Base-by-base conservation (phyloP, 768 basidiomycete genomes). In the Leccinum barrowsii region DNA sequence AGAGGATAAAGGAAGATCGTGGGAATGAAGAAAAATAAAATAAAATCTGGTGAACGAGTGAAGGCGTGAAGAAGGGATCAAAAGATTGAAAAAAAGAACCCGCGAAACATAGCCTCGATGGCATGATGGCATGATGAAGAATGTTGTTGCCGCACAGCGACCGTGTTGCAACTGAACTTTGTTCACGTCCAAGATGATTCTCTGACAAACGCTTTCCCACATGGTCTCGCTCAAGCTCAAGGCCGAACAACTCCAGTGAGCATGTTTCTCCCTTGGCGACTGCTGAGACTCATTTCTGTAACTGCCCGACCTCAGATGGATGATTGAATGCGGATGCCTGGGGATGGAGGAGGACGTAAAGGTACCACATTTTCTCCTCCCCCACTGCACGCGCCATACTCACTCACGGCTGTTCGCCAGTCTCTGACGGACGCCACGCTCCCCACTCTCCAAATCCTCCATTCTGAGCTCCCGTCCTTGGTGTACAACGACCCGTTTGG, bases 381-480 rank as follows among this genome's bases (percentile, higher is more conserved):
- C 34, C 34, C 30, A 35, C 10, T 30, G 7, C 56, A 46, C 49
- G 51, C 32, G 5, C n/a, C 3, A 32, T 12, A 71, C 80, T 40
- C 11, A 48, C 47, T 24, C 52, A 84, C 86, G 76, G 65, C 2
- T 78, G 74, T 77, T 81, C 87, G 63, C 80, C 84, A 64, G 85
- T 86, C 61, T 79, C 76, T 4, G 83, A 76, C 35, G 83, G 83
- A 76, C 35, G 84, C 84, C 42, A 86, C 79, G 54, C 89, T 76
- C 1, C 80, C 82, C 88, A 88, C 91, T 15, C 71, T 65, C 50
- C 76, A 86, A 82, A 57, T 86, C 86, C 69, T 78, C 82, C 69
- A 87, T 73, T 0, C 83, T 89, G 0, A 91, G 77, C 66, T 91
- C 90, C 68, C 90, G 78, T 6, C 88, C 89, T 73, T 91, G 87